Evolutionary conservation across 2,329 filamentous ascomycete genomes (phyloP), one percentile per base, ranked within the genome.

Genomic region (Ophiosphaerella narmari): DNA sequence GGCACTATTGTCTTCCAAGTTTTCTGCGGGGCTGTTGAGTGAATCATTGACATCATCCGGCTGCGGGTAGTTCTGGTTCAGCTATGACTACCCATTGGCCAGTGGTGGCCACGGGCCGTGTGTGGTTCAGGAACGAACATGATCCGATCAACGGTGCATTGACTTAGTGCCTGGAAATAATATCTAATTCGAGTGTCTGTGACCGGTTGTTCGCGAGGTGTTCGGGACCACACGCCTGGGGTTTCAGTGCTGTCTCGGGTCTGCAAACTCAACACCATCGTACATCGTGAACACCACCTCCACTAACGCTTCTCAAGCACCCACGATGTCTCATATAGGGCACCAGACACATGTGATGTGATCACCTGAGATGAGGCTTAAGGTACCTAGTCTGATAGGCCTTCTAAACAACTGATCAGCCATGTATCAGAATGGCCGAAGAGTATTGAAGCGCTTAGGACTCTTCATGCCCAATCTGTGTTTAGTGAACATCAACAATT

Each of bases 181-280:
- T 21, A 21, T 40, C 18, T n/a, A 31, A 31, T 43, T 32, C 3
- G 21, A 39, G 23, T 18, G 38, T 42, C 34, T 44, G 43, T 55
- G 48, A 42, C 49, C 41, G 48, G 42, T 41, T 54, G 50, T 60
- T 52, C 52, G 48, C 26, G 33, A 46, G 33, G 35, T 13, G 54
- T 55, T 54, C 48, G 44, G 44, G 42, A 41, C 43, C 41, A 53
- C 43, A 55, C 60, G 33, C 34, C 48, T 40, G 48, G 18, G 46
- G 57, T 63, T 63, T 63, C 60, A 63, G 46, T 9, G 36, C 13
- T 43, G 60, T 63, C 58, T 56, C 58, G 55, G 39, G 6, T 29
- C 43, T 24, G 34, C 5, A 8, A 31, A 43, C 36, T 44, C 55
- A 53, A 43, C 51, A 49, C 37, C 48, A 55, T 43, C 44, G 33